These are phyloP conservation scores for Graphilbum fragrans DNA, from an alignment of 2,329 filamentous ascomycete species.

Conservation along the genomic window DNA sequence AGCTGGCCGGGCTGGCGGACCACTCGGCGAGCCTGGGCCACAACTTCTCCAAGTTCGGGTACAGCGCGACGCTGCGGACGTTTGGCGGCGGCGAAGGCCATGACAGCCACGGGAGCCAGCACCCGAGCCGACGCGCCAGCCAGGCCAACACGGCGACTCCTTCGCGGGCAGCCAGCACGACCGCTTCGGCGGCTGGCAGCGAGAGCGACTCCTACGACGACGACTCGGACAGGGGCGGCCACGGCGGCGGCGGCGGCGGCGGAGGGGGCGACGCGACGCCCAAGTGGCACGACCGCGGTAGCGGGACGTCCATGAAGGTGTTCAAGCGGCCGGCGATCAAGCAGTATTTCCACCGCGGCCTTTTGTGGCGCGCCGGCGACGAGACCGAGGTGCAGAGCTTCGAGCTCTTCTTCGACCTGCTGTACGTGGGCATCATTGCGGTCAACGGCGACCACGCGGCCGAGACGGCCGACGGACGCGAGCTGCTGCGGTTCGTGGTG, in stretches of 20 bases:
- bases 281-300: conserved; percentile 14
- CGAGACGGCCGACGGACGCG: conserved; percentile 39
- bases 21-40: conserved; percentile 37
- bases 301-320: conserved; percentile 36
- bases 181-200: conserved; percentile 9
- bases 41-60: conserved; percentile 53
- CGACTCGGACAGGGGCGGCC: conserved; percentile 1
- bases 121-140: conserved; percentile 8
- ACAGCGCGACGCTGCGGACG: conserved; percentile 42
- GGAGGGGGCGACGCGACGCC: conserved; percentile 4
- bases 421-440: conserved; percentile 53
- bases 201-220: conserved; percentile 9
- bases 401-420: conserved; percentile 52
- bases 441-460: conserved; percentile 49
- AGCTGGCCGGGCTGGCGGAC: conserved; percentile 40
- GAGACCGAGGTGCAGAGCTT: conserved; percentile 50
- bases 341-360: conserved; percentile 54
- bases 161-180: conserved; percentile 9
- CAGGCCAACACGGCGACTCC: background rate
- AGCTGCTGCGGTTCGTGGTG: conserved; percentile 46
- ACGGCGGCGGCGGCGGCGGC: conserved; percentile 5
- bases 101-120: conserved; percentile 15
- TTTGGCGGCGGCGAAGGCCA: conserved; percentile 21
- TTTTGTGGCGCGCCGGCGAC: conserved; percentile 48
- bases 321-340: conserved; percentile 47